These are phyloP conservation scores for Hymenochaete sp. DNA, from an alignment of 1,284 basidiomycete species.

Conservation along the genomic window DNA sequence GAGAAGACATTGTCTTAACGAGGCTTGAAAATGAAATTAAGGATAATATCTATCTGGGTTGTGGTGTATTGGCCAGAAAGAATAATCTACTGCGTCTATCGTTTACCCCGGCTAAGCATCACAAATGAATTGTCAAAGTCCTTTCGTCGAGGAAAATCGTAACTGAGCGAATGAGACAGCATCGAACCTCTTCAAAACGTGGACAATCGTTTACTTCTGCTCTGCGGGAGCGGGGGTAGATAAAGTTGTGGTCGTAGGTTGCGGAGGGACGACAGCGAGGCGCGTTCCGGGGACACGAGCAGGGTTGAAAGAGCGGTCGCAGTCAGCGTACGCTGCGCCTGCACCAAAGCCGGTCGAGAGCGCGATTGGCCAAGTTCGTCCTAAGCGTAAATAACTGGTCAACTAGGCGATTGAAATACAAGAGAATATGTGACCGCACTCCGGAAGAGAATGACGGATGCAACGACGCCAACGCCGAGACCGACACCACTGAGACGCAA, in stretches of 20 bases:
- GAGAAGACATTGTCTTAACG: neutral
- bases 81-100: too few relatives aligned
- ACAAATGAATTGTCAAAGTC: too few relatives aligned
- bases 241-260: too few relatives aligned
- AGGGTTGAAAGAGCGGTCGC: conserved; percentile 94
- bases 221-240: conserved; percentile 23
- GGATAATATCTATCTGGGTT: neutral
- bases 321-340: conserved; percentile 89
- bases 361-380: conserved; percentile 94
- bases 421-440: conserved; percentile 50
- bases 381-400: conserved; percentile 34
- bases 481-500: conserved; percentile 69
- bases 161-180: too few relatives aligned
- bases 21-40: neutral
- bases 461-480: conserved; percentile 89
- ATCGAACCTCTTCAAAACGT: too few relatives aligned
- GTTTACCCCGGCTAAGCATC: too few relatives aligned
- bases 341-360: conserved; percentile 87
- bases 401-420: too few relatives aligned
- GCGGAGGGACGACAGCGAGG: conserved; percentile 43
- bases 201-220: conserved; percentile 22
- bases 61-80: too few relatives aligned
- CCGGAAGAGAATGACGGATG: conserved; percentile 91
- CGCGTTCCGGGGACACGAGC: conserved; percentile 87
- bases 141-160: too few relatives aligned